These are phyloP conservation scores for Melanogaster broomeanus DNA, from an alignment of 768 basidiomycete genomes.

Conservation along the genomic window DNA sequence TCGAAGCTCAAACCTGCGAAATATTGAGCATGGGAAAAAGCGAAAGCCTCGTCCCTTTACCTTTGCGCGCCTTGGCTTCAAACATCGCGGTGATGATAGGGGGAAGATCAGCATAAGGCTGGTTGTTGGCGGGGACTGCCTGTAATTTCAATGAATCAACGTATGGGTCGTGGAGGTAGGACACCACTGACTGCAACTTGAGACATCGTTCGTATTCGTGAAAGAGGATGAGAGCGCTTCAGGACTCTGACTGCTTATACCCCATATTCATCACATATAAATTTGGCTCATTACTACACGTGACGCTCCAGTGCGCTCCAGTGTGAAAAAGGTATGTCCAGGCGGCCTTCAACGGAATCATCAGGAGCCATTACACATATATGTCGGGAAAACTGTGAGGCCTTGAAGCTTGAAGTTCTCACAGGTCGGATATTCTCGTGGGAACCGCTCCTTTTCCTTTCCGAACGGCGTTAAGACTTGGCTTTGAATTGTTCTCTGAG, in stretches of 20 bases:
- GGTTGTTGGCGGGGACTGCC: conserved; percentile 43
- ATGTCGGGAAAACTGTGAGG: too few relatives aligned
- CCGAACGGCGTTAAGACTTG: background rate
- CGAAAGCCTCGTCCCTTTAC: conserved; percentile 28
- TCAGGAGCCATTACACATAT: too few relatives aligned
- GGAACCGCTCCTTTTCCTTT: background rate
- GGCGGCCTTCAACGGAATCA: background rate
- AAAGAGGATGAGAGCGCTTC: conserved; percentile 1
- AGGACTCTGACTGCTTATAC: background rate
- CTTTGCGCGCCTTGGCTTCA: conserved; percentile 68
- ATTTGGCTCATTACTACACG: conserved; percentile 9
- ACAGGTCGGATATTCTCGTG: background rate
- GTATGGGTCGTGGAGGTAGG: background rate
- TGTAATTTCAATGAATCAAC: conserved; percentile 17
- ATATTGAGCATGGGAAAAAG: background rate
- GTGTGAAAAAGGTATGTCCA: too few relatives aligned
- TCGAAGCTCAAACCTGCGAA: conserved; percentile 65
- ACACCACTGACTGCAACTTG: conserved; percentile 39
- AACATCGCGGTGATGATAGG: conserved; percentile 51
- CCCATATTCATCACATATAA: conserved; percentile 12
- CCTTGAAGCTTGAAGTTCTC: too few relatives aligned
- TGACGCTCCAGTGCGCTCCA: conserved; percentile 10
- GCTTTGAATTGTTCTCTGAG: background rate
- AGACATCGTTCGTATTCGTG: conserved; percentile 37
- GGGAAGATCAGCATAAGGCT: conserved; percentile 54